phyloP scores from a whole-genome alignment of 2,329 filamentous ascomycete genomes.

The Epichloe sylvatica region DNA sequence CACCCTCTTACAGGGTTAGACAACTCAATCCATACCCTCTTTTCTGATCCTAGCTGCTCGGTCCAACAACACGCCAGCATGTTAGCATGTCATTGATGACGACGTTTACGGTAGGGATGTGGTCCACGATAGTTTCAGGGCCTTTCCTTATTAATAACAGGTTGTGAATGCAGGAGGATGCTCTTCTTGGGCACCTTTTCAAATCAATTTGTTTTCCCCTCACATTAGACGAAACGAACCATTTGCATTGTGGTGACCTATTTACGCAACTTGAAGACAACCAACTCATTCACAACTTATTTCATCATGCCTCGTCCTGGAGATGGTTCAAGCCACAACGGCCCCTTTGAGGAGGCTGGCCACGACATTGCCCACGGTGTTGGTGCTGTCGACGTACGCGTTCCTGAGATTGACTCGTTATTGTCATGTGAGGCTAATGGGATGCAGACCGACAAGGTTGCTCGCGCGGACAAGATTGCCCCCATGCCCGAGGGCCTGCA shows the following conservation, averaged over 20 bases:
- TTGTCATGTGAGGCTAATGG: background rate
- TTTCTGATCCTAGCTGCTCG: too few relatives aligned
- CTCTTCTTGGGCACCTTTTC: too few relatives aligned
- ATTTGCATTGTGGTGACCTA: too few relatives aligned
- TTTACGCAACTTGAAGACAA: too few relatives aligned
- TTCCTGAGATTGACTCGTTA: too few relatives aligned
- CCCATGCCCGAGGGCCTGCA: slow-evolving; percentile 28
- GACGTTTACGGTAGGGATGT: background rate
- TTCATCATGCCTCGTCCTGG: slow-evolving; percentile 36
- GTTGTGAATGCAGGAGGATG: too few relatives aligned
- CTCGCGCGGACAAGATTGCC: slow-evolving; percentile 36
- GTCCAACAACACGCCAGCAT: background rate
- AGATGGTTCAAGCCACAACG: slow-evolving; percentile 34
- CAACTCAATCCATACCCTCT: too few relatives aligned
- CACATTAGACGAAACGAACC: too few relatives aligned
- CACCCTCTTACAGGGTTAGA: too few relatives aligned
- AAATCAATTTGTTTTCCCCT: too few relatives aligned
- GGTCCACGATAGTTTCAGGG: too few relatives aligned
- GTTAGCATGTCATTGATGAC: background rate
- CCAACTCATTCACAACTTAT: background rate
- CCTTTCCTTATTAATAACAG: too few relatives aligned
- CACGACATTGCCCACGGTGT: slow-evolving; percentile 32
- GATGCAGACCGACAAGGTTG: slow-evolving; percentile 23
- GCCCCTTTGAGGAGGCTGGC: slow-evolving; percentile 24
- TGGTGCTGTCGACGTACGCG: slow-evolving; percentile 24